Base-by-base conservation (phyloP, 2,329 filamentous ascomycete genomes). In the Apiospora aurea region DNA sequence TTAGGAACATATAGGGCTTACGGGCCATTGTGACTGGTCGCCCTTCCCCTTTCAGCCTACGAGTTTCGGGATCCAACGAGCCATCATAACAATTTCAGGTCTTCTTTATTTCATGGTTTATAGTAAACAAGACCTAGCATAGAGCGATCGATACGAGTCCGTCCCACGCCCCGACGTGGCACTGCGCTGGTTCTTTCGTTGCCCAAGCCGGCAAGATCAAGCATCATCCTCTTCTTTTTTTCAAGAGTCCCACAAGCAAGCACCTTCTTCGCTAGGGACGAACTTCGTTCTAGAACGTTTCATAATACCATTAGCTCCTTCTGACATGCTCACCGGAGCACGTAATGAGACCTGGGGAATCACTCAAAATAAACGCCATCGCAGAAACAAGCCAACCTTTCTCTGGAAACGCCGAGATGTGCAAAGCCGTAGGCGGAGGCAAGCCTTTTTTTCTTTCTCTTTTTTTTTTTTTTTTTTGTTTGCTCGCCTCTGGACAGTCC, bases 341-440 rank as follows among this genome's bases (percentile, higher is more conserved):
- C 44, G 29, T 44, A 21, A 21, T 64, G 67, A 69, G 67, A 69
- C 47, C 38, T 49, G 67, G 67, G 67, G 44, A 69, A 69, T 69
- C 67, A 69, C 67, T 69, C 57, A 64, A 64, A 64, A 64, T 38
- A 43, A 69, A 69, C 68, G 68, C 68, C 68, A 53, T 69, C 47
- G 47, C 68, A 57, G 47, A 69, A 69, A 53, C 46, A 51, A 69
- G 47, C 47, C 41, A 68, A 68, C 66, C 41, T 46, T 57, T 51
- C 68, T 69, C 47, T 57, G 24, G 26, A 57, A 69, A 69, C 68
- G 68, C 68, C 68, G 49, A 26, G 46, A 69, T 69, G 68, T 51
- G 68, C 68, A 51, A 69, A 68, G 66, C 44, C 66, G 43, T 64
- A 41, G 57, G 34, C 57, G 34, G 29, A 64, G 57, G 57, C 53